A percentile compares a stretch with the other conserved stretches of the same genome.
phyloP scores from a whole-genome alignment of 2,329 filamentous ascomycete species.

The Penicillium decumbens region DNA sequence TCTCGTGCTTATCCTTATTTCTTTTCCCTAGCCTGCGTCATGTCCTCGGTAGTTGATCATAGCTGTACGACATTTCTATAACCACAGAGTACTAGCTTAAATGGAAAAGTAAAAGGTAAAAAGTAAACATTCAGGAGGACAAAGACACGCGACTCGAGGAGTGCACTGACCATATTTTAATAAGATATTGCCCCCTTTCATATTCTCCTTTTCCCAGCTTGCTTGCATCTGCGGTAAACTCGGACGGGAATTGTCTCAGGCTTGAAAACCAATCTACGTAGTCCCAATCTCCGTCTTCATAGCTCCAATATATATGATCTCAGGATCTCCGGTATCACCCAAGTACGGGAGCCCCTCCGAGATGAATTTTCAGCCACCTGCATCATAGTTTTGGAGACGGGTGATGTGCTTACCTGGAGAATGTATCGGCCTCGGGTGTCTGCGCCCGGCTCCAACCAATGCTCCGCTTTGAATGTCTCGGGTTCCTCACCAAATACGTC shows the following conservation, averaged over 20 bases:
- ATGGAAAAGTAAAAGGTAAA: not conserved
- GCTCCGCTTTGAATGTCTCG: not conserved
- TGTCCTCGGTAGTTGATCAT: not conserved
- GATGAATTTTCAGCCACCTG: not conserved
- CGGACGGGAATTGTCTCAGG: not conserved
- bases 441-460: not conserved
- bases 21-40: not conserved
- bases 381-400: not conserved
- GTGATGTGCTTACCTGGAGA: not conserved
- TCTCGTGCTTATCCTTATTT: not conserved
- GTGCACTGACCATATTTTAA: not conserved
- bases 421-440: not conserved
- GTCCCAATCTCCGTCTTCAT: not conserved
- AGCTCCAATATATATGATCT: not conserved
- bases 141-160: not conserved
- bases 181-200: not conserved
- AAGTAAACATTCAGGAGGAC: too few relatives aligned
- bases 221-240: not conserved
- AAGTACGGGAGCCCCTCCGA: not conserved
- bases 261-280: not conserved
- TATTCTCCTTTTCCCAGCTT: not conserved
- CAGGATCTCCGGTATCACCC: not conserved
- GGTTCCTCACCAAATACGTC: not conserved
- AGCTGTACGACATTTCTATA: not conserved
- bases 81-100: not conserved